These are phyloP conservation scores for Bruguiera sexangula DNA, from an alignment of 345 rosid species.

Conservation along the genomic window DNA sequence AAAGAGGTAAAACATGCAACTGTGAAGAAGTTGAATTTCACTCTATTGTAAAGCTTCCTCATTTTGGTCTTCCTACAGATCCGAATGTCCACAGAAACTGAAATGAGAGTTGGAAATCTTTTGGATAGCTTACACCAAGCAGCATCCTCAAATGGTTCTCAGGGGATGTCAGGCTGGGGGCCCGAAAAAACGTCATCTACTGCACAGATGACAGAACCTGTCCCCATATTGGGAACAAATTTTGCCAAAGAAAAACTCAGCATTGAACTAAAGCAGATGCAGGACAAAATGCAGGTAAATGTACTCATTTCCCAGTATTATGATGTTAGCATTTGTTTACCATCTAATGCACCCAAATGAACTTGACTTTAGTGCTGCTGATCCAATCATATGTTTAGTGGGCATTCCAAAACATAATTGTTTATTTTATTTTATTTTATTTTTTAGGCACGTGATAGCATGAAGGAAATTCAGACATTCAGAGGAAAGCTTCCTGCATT, in stretches of 20 bases:
- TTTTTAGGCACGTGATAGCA: slow-evolving; percentile 50
- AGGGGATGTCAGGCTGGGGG: slow-evolving; percentile 33
- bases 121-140: slow-evolving; percentile 49
- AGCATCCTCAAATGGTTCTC: slow-evolving; percentile 37
- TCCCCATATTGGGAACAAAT: slow-evolving; percentile 28
- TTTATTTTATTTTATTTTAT: slow-evolving; percentile 28
- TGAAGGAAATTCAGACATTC: slow-evolving; percentile 64
- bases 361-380: slow-evolving; percentile 2
- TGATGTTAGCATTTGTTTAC: neutral
- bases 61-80: slow-evolving; percentile 48
- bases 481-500: slow-evolving; percentile 89
- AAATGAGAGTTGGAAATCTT: slow-evolving; percentile 77
- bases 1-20: slow-evolving; percentile 52
- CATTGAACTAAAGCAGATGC: slow-evolving; percentile 67
- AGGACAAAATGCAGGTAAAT: slow-evolving; percentile 60
- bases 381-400: neutral
- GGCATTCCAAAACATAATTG: neutral
- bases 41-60: neutral
- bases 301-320: slow-evolving; percentile 1
- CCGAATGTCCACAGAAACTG: slow-evolving; percentile 81
- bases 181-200: slow-evolving; percentile 30
- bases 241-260: slow-evolving; percentile 56
- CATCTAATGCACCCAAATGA: neutral
- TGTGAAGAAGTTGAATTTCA: slow-evolving; percentile 6
- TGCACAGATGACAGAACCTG: slow-evolving; percentile 35